A percentile compares a stretch with the other conserved stretches of the same genome.
Conservation (phyloP, 768 basidiomycete genomes). For the Clitopilus hobsonii region DNA sequence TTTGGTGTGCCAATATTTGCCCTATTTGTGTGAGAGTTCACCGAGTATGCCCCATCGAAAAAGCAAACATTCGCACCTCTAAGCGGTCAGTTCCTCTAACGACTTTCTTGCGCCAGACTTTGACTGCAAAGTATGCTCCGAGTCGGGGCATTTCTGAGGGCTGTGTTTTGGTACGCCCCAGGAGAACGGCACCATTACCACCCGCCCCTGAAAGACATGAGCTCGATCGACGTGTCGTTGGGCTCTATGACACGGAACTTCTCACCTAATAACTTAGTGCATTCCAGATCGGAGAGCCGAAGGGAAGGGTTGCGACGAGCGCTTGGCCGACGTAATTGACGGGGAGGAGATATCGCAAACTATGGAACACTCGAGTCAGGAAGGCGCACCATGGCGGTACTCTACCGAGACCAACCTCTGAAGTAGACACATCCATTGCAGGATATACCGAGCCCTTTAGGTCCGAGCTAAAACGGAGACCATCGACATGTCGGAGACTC, state of each 20-base stretch:
- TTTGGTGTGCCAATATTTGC: slow-evolving; percentile 14
- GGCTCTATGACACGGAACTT: too few relatives aligned
- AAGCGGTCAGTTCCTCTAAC: background rate
- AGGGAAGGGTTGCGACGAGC: background rate
- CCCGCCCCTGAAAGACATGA: background rate
- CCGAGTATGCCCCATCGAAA: too few relatives aligned
- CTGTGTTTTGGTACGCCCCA: background rate
- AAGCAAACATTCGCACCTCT: too few relatives aligned
- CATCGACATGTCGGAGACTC: background rate
- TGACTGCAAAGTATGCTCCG: background rate
- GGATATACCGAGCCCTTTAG: background rate
- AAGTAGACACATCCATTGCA: too few relatives aligned
- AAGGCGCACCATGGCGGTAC: background rate
- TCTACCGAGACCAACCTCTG: background rate
- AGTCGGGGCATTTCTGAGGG: too few relatives aligned
- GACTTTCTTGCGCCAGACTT: background rate
- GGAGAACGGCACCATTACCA: background rate
- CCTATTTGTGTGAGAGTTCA: too few relatives aligned
- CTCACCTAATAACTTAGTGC: background rate
- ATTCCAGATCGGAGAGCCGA: background rate
- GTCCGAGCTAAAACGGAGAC: background rate
- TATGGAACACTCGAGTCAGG: background rate
- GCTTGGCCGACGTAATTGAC: background rate
- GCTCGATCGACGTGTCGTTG: background rate
- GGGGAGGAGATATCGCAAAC: background rate